Evolutionary conservation across 345 rosid species (phyloP).

Genomic region (Geranium rotundifolium): DNA sequence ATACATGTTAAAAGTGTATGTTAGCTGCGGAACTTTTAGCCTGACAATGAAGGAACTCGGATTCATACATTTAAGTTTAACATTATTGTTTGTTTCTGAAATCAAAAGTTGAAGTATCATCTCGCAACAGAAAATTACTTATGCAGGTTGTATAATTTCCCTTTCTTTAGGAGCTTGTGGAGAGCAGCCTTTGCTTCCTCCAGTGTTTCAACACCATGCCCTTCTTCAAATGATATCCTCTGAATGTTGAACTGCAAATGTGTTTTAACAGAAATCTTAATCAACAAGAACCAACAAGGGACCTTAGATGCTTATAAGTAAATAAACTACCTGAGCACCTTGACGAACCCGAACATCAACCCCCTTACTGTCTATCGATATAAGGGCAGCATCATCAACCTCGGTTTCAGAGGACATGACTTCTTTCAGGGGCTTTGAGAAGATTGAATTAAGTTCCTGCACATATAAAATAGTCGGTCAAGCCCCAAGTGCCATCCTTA

Average conservation of each 20-base stretch:
- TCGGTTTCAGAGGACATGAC: slow-evolving; percentile 54
- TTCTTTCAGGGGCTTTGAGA: slow-evolving; percentile 73
- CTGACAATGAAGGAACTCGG: too few relatives aligned
- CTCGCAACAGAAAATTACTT: too few relatives aligned
- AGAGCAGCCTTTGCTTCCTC: slow-evolving; percentile 87
- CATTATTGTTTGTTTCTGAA: too few relatives aligned
- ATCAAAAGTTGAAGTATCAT: too few relatives aligned
- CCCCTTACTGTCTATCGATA: slow-evolving; percentile 95
- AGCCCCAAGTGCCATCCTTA: not conserved
- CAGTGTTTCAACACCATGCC: slow-evolving; percentile 53
- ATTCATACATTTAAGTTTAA: too few relatives aligned
- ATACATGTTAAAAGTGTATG: too few relatives aligned
- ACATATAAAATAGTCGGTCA: not conserved
- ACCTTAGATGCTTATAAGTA: too few relatives aligned
- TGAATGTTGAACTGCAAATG: slow-evolving; percentile 63
- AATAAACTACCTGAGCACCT: slow-evolving; percentile 72
- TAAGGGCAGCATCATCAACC: slow-evolving; percentile 89
- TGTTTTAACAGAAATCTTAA: too few relatives aligned
- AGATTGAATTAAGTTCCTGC: slow-evolving; percentile 74
- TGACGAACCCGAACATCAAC: slow-evolving; percentile 82
- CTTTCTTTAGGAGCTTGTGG: slow-evolving; percentile 57
- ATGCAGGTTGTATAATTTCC: slow-evolving; percentile 41
- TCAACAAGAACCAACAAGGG: too few relatives aligned
- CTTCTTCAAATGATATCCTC: slow-evolving; percentile 78
- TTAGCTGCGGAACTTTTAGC: too few relatives aligned